Conservation (phyloP, 2,329 filamentous ascomycete species). For the Microsporum ferrugineum region DNA sequence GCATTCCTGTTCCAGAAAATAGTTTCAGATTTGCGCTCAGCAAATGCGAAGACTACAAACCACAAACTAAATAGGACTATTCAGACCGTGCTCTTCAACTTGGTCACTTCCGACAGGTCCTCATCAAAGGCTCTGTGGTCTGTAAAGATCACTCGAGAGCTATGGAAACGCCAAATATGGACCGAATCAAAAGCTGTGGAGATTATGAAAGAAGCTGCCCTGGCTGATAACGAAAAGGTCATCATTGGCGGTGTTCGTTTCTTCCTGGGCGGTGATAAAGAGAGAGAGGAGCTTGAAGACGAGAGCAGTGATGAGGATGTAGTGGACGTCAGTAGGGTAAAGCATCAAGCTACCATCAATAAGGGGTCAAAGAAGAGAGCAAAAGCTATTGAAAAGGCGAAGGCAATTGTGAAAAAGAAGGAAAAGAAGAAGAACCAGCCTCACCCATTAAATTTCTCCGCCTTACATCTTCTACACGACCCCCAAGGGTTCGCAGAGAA, state of each 20-base stretch:
- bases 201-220: slow-evolving; percentile 87
- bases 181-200: slow-evolving; percentile 90
- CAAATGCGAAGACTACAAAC: slow-evolving; percentile 78
- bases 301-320: slow-evolving; percentile 70
- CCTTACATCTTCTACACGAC: slow-evolving; percentile 83
- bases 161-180: slow-evolving; percentile 97
- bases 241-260: slow-evolving; percentile 78
- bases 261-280: slow-evolving; percentile 92
- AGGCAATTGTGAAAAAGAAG: slow-evolving; percentile 67
- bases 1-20: slow-evolving; percentile 82
- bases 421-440: slow-evolving; percentile 82
- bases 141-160: slow-evolving; percentile 83
- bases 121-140: slow-evolving; percentile 89
- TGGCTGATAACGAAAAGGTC: slow-evolving; percentile 89
- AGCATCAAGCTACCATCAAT: slow-evolving; percentile 81
- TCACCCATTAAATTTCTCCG: slow-evolving; percentile 88
- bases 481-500: slow-evolving; percentile 87
- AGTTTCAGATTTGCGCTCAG: slow-evolving; percentile 74
- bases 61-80: slow-evolving; percentile 88
- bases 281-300: slow-evolving; percentile 84
- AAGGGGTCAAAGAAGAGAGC: slow-evolving; percentile 90
- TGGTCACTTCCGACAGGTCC: slow-evolving; percentile 72
- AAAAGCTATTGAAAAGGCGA: slow-evolving; percentile 65
- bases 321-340: slow-evolving; percentile 66
- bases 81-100: slow-evolving; percentile 84